Evolutionary conservation across 2,329 filamentous ascomycete species (phyloP).

Genomic region (Didymella keratinophila): DNA sequence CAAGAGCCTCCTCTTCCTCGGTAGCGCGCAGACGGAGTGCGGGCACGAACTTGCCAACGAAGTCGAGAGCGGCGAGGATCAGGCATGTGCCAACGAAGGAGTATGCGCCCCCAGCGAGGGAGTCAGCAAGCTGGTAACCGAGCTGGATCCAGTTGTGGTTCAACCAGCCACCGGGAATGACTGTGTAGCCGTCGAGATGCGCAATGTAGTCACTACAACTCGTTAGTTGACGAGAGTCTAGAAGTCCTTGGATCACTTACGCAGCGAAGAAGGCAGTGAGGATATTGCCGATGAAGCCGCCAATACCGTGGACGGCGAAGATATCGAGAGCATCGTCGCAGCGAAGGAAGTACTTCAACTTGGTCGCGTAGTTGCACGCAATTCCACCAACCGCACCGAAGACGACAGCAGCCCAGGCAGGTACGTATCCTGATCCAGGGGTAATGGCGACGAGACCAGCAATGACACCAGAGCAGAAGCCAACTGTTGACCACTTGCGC

Average conservation of each 20-base stretch:
- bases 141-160: constrained; percentile 86
- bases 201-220: constrained; percentile 74
- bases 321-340: constrained; percentile 88
- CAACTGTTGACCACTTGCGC: constrained; percentile 90
- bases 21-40: constrained; percentile 76
- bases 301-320: constrained; percentile 67
- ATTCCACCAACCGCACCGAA: constrained; percentile 79
- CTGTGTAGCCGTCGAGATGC: constrained; percentile 73
- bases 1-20: constrained; percentile 81
- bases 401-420: constrained; percentile 82
- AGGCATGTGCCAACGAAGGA: constrained; percentile 79
- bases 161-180: constrained; percentile 79
- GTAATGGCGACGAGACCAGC: constrained; percentile 89
- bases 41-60: constrained; percentile 80
- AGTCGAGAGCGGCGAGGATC: constrained; percentile 67
- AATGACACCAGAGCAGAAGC: constrained; percentile 90
- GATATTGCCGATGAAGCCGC: constrained; percentile 66
- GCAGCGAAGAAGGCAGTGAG: constrained; percentile 79
- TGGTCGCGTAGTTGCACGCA: constrained; percentile 88
- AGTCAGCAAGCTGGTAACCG: constrained; percentile 84
- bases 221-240: background rate
- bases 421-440: constrained; percentile 85
- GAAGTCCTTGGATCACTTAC: constrained; percentile 49
- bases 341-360: constrained; percentile 82
- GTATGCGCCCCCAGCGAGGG: constrained; percentile 76